Base-by-base conservation (phyloP, 345 rosid genomes). In the Eucalyptus virginea region DNA sequence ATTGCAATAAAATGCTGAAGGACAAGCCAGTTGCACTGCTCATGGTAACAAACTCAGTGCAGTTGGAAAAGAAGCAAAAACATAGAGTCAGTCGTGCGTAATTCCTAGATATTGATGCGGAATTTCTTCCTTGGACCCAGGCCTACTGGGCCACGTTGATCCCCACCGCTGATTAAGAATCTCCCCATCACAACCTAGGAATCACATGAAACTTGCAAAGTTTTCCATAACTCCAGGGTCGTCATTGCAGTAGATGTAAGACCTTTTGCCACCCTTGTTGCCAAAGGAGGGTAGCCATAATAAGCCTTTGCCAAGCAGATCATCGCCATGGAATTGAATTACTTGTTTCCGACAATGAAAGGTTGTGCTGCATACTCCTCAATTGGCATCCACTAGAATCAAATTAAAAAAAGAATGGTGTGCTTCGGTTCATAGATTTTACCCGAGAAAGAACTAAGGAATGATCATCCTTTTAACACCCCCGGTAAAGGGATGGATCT, bases 351-450 rank as follows among this genome's bases (percentile, higher is more conserved):
- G 49, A 88, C 89, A 88, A 94, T 91, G 88, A 90, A 95, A 7
- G 94, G 93, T 81, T 97, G 98, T 26, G 92, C 90, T 58, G 95
- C 93, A 62, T 96, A 96, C 28, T 95, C 97, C 45, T 93, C 88
- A 26, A 95, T 86, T 19, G 94, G 90, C 96, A 97, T 96, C 96
- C 98, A 97, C 98, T 96, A 91, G 51, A 52, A 89, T 24, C 16
- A 51, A 2, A 32, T 32, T 28, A 32, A 62, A 45, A 44, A 48
- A 48, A 48, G 50, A 48, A 48, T 49, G 50, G 50, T 81, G 8
- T 3, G 2, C n/a, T 81, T 40, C 44, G 21, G 26, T 37, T 37
- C 30, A 42, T 81, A 8, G 21, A 18, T 81, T 81, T 37, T 11
- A 28, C 26, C 86, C 5, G 21, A 48, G 30, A 26, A 81, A 40